phyloP scores from a whole-genome alignment of 1,284 basidiomycete genomes.

The Ceratobasidium sp. region DNA sequence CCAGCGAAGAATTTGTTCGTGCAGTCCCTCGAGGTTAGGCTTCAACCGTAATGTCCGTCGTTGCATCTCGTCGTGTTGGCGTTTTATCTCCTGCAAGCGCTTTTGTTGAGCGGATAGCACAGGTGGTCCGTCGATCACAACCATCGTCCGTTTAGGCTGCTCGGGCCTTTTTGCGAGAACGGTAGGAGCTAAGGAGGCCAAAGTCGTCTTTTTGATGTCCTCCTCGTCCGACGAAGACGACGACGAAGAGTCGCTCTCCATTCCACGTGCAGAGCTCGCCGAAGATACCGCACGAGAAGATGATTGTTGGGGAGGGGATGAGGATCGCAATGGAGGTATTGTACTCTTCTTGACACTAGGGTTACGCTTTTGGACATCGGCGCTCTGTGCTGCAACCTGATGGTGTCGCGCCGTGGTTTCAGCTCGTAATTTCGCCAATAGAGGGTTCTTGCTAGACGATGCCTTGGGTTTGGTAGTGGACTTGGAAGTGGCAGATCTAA shows the following conservation, averaged over 20 bases:
- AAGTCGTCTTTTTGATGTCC: slow-evolving; percentile 19
- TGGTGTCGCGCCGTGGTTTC: slow-evolving; percentile 15
- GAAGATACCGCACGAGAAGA: slow-evolving; percentile 48
- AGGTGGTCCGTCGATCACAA: slow-evolving; percentile 24
- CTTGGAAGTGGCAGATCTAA: slow-evolving; percentile 33
- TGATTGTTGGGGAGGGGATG: slow-evolving; percentile 37
- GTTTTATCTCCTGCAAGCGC: slow-evolving; percentile 12
- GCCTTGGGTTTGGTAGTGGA: slow-evolving; percentile 35
- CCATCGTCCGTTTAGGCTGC: slow-evolving; percentile 31
- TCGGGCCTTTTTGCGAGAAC: slow-evolving; percentile 21
- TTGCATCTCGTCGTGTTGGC: slow-evolving; percentile 16
- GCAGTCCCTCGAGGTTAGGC: slow-evolving; percentile 20
- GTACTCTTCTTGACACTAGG: slow-evolving; percentile 17
- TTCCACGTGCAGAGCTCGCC: slow-evolving; percentile 12
- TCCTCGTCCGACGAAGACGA: slow-evolving; percentile 26
- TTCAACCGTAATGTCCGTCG: slow-evolving; percentile 23
- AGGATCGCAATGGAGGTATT: too few species aligned
- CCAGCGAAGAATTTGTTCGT: slow-evolving; percentile 34
- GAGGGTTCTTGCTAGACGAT: background rate
- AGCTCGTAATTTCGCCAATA: slow-evolving; percentile 23
- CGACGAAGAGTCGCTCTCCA: slow-evolving; percentile 6
- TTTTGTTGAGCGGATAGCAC: slow-evolving; percentile 10
- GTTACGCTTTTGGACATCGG: slow-evolving; percentile 22
- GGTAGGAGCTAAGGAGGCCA: slow-evolving; percentile 21
- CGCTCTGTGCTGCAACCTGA: slow-evolving; percentile 18